phyloP scores from a whole-genome alignment of 306 rosid species.

The Clitoria ternatea region DNA sequence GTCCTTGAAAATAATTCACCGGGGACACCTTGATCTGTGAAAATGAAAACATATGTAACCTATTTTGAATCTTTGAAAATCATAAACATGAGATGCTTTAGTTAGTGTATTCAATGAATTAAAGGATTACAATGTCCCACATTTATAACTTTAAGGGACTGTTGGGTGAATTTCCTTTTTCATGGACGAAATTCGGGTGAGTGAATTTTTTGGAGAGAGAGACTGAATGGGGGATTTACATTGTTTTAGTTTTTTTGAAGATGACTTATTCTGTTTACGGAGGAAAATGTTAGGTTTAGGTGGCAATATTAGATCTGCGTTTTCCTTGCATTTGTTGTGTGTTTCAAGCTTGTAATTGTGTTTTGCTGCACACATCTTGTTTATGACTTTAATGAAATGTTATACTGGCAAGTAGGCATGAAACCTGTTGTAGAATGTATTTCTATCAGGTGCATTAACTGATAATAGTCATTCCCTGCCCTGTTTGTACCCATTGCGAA shows the following conservation, averaged over 20 bases:
- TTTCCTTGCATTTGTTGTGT: neutral
- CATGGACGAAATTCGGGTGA: no score
- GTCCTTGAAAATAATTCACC: no score
- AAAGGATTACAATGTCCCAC: no score
- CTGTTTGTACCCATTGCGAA: neutral
- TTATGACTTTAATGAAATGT: neutral
- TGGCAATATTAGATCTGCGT: neutral
- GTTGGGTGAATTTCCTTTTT: no score
- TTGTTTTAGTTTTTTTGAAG: neutral
- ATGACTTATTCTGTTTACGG: neutral
- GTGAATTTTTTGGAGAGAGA: no score
- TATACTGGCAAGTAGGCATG: neutral
- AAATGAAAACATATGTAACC: no score
- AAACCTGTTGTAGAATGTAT: neutral
- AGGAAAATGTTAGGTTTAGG: neutral
- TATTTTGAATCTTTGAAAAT: no score
- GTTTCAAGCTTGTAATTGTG: neutral
- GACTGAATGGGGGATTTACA: neutral
- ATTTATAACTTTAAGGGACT: no score
- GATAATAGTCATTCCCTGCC: neutral
- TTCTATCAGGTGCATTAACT: neutral
- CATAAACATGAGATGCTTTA: no score
- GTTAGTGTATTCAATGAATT: no score
- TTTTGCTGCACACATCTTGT: neutral
- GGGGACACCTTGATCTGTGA: no score